A percentile compares a stretch with the other conserved stretches of the same genome.
Evolutionary conservation across 257 asterid species (phyloP).

Genomic region (Voacanga thouarsii): DNA sequence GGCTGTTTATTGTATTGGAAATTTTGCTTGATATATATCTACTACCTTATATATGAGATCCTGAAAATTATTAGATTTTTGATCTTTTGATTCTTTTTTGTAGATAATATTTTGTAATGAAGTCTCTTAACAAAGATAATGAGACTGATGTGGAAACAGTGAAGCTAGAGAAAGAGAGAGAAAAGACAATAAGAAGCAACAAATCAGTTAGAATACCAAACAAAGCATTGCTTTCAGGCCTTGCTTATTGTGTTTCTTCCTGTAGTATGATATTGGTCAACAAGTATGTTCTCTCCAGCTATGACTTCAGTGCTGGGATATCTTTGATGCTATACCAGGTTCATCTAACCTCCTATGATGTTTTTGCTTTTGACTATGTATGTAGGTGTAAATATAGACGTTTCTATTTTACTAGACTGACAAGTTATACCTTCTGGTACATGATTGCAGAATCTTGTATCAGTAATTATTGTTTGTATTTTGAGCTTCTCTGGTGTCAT

Average conservation of each 20-base stretch:
- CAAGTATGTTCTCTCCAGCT: constrained; percentile 89
- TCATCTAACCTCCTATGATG: constrained; percentile 4
- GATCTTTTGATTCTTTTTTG: constrained; percentile 19
- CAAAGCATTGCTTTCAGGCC: constrained; percentile 75
- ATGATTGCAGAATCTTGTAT: constrained; percentile 75
- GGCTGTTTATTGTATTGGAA: neutral
- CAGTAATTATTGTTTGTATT: constrained; percentile 57
- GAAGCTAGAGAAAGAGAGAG: constrained; percentile 48
- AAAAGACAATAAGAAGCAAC: constrained; percentile 40
- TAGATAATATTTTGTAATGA: constrained; percentile 52
- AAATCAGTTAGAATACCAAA: constrained; percentile 40
- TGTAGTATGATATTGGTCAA: constrained; percentile 90
- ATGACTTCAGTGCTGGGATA: constrained; percentile 83
- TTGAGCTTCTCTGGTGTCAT: constrained; percentile 64
- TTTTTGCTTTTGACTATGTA: neutral
- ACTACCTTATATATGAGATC: neutral
- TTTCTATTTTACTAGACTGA: constrained; percentile 1
- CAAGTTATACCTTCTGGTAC: neutral
- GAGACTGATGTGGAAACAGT: constrained; percentile 69
- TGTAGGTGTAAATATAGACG: neutral
- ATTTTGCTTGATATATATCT: neutral
- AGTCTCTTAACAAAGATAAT: constrained; percentile 35
- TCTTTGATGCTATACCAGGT: constrained; percentile 98
- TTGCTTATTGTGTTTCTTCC: constrained; percentile 82
- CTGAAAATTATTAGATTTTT: constrained; percentile 1